Base-by-base conservation (phyloP, 2,329 filamentous ascomycete genomes). In the Pseudocercospora fuligena region DNA sequence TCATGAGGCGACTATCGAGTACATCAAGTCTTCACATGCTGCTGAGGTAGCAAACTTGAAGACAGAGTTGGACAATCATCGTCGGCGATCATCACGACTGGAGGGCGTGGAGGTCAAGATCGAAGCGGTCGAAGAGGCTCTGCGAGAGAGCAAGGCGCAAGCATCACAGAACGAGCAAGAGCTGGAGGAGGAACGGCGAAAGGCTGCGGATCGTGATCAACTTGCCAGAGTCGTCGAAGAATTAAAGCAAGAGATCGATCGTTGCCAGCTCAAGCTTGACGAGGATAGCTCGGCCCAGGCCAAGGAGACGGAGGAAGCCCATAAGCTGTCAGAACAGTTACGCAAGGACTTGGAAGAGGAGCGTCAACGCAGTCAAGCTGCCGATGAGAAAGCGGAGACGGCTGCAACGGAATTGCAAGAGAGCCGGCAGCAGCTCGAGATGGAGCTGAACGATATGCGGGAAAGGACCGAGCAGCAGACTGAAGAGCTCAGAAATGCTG, bases 241-340 rank as follows among this genome's bases (percentile, higher is more conserved):
- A 36, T 66, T 78, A 51, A 71, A 72, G 64, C 63, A 73, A 46
- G 77, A 78, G 69, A 78, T 78, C 51, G 74, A 77, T 49, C 68
- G 73, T n/a, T 76, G 74, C 54, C 74, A 78, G 66, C 59, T 72
- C 16, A 72, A 76, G 61, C 71, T 78, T 36, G 73, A 76, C 51
- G 72, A 75, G 51, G 75, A 78, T 62, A 73, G 73, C 36, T 68
- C 73, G 33, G 75, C 73, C 49, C 75, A 78, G 61, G 71, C 70
- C 27, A 67, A 70, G 23, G 73, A 74, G 31, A 73, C 75, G 68
- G 72, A 69, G 56, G 66, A 71, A 40, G 69, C 69, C 4, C 65
- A 71, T 40, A 66, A 68, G 19, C 64, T 58, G 12, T 67, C 65
- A 23, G 72, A 74, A 43, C 27, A 60, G 43, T 51, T 76, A 51